Evolutionary conservation across 805 yeast species (phyloP).

Genomic region (Suhomyces sp.): DNA sequence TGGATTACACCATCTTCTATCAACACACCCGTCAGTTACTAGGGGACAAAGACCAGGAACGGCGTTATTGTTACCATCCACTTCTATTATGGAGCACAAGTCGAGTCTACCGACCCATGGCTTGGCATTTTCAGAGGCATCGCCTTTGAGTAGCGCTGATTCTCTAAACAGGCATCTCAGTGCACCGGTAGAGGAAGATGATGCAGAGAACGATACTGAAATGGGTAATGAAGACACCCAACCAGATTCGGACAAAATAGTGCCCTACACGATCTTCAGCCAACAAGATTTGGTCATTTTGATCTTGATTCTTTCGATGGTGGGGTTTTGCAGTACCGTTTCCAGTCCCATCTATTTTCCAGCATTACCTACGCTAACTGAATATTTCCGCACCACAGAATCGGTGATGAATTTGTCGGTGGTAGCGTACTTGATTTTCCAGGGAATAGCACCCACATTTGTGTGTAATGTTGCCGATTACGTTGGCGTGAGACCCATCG

Average conservation of each 20-base stretch:
- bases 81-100: no score
- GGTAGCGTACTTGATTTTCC: conserved; percentile 72
- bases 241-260: background rate
- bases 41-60: no score
- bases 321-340: conserved; percentile 67
- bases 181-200: no score
- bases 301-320: conserved; percentile 39
- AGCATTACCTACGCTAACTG: conserved; percentile 59
- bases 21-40: no score
- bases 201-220: background rate
- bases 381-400: conserved; percentile 53
- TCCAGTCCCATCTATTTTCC: conserved; percentile 83
- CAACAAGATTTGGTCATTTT: conserved; percentile 40
- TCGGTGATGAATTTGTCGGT: conserved; percentile 70
- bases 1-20: no score
- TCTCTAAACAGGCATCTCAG: no score
- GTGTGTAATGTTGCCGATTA: conserved; percentile 68
- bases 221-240: no score
- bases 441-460: conserved; percentile 73
- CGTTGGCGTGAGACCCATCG: conserved; percentile 70
- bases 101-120: no score
- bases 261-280: conserved; percentile 43
- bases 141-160: no score
- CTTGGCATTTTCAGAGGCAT: no score
- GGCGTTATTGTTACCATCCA: no score